Conservation (phyloP, 495 filamentous ascomycete species). For the Lepraria neglecta region DNA sequence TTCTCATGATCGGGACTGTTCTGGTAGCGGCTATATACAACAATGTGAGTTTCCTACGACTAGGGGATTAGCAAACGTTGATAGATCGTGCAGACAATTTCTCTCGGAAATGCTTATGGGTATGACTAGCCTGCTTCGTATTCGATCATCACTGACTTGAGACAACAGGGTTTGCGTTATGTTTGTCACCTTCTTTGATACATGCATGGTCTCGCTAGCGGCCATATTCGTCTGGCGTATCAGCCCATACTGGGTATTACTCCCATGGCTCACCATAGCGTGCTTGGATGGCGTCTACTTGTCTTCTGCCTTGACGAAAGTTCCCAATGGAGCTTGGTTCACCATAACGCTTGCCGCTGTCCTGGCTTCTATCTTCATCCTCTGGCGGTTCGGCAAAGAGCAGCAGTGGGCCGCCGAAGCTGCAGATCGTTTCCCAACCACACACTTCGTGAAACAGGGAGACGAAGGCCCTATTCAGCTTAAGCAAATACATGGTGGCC, state of each 20-base stretch:
- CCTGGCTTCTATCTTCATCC: slow-evolving; percentile 51
- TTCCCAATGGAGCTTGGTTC: slow-evolving; percentile 68
- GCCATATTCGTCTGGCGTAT: slow-evolving; percentile 62
- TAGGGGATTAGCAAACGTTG: background rate
- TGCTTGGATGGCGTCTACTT: slow-evolving; percentile 60
- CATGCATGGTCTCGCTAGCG: slow-evolving; percentile 59
- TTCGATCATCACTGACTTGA: background rate
- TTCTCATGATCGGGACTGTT: slow-evolving; percentile 67
- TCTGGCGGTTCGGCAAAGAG: slow-evolving; percentile 70
- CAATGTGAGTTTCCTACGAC: slow-evolving; percentile 41
- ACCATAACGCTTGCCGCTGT: slow-evolving; percentile 54
- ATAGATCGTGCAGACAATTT: background rate
- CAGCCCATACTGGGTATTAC: slow-evolving; percentile 47
- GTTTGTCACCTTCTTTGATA: slow-evolving; percentile 66
- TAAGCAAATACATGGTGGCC: slow-evolving; percentile 40
- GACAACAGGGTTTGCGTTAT: slow-evolving; percentile 59
- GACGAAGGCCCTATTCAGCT: slow-evolving; percentile 28
- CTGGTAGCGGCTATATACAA: slow-evolving; percentile 63
- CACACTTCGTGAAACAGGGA: slow-evolving; percentile 30
- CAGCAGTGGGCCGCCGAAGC: slow-evolving; percentile 63
- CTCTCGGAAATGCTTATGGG: slow-evolving; percentile 9
- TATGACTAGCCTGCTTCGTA: background rate
- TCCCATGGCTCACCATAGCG: slow-evolving; percentile 54
- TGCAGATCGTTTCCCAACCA: slow-evolving; percentile 48
- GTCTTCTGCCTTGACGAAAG: slow-evolving; percentile 58